Base-by-base conservation (phyloP, 108 stramenopile genomes). In the Nitzschia sp. region DNA sequence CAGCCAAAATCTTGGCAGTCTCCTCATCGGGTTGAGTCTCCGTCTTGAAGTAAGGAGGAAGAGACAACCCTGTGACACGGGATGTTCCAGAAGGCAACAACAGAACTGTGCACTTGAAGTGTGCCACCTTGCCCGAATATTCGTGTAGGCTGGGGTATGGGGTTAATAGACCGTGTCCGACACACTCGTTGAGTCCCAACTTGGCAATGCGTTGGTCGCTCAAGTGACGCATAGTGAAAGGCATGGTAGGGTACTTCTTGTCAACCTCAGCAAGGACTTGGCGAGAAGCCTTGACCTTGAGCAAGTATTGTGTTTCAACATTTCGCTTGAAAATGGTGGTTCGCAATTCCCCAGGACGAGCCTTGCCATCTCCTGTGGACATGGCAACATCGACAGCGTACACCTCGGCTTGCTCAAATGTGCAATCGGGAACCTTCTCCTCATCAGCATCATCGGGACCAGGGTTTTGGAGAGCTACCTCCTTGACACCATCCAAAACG, bases 291-390 rank as follows among this genome's bases (percentile, higher is more conserved):
- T 96, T 95, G 88, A 96, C 95, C 82, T 96, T 97, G 69, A 99
- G 94, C 54, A 67, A 68, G 88, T 98, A 99, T 61, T 87, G 94
- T 50, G 82, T 70, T 72, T 98, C 97, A 20, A 96, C 96, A 46
- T 94, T 95, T 41, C 98, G 93, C 88, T 98, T 98, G 88, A 84
- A 99, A 37, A 99, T 91, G 17, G 99, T 99, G 48, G 97, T 97
- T 53, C 98, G 88, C 53, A 89, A 70, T 12, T 80, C 80, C 17
- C 86, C 83, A 21, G 85, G 90, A 70, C 87, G 87, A 15, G 93
- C 95, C 79, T 91, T 95, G 53, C 98, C 99, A 71, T 98, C 97
- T n/a, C 98, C 98, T 7, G 98, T 94, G 62, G 84, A 90, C 86
- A 98, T 84, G 73, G 95, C 93, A 26, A 98, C 95, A 78, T 99